Evolutionary conservation across 2,329 filamentous ascomycete species (phyloP).

Genomic region (Apiospora hydei): DNA sequence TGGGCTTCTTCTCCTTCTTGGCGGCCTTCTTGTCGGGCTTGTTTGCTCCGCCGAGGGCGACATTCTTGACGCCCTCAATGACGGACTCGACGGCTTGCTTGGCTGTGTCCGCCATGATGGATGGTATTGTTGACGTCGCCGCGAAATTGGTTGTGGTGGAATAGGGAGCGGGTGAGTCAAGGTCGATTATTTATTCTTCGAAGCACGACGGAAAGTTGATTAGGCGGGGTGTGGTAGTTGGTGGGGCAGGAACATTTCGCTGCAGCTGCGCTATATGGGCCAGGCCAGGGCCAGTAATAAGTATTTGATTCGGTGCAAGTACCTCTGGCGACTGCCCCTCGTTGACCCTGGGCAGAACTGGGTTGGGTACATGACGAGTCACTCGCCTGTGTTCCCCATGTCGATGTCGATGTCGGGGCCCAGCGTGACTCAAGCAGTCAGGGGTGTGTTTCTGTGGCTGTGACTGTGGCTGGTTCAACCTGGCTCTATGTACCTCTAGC

Average conservation of each 20-base stretch:
- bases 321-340: not conserved
- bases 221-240: conserved; percentile 14
- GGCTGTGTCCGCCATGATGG: conserved; percentile 47
- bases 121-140: conserved; percentile 38
- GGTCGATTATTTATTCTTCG: no score
- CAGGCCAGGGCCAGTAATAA: no score
- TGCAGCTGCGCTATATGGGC: conserved; percentile 1
- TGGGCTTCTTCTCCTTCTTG: conserved; percentile 54
- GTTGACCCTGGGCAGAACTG: not conserved
- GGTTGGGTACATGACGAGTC: not conserved
- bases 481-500: no score
- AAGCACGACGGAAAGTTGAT: conserved; percentile 16
- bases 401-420: conserved; percentile 2
- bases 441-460: not conserved
- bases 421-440: not conserved
- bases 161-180: conserved; percentile 17
- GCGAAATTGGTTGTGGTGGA: conserved; percentile 2
- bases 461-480: no score
- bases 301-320: not conserved
- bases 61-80: conserved; percentile 60
- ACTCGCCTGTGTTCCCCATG: not conserved
- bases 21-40: conserved; percentile 43
- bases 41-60: conserved; percentile 48
- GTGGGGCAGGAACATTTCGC: conserved; percentile 13
- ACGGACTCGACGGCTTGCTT: conserved; percentile 54